Conservation (phyloP, 306 rosid species). For the Pterocarpus macrocarpus region DNA sequence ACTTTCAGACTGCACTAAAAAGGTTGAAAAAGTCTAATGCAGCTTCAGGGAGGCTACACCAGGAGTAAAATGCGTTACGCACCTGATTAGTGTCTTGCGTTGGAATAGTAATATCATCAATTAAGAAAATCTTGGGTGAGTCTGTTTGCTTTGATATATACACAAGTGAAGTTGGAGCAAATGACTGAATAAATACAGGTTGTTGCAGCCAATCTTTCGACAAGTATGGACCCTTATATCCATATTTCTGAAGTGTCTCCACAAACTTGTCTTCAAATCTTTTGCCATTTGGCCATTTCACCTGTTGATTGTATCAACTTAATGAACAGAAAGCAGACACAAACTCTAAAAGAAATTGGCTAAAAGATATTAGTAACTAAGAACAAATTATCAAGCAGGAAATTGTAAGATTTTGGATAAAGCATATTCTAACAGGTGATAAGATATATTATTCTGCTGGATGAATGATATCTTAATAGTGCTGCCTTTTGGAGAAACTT, state of each 20-base stretch:
- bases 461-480: not conserved
- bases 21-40: slow-evolving; percentile 17
- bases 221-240: slow-evolving; percentile 86
- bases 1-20: not conserved
- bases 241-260: slow-evolving; percentile 79
- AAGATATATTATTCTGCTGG: slow-evolving; percentile 8
- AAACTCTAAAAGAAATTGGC: slow-evolving; percentile 16
- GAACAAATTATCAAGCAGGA: slow-evolving; percentile 27
- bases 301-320: slow-evolving; percentile 63
- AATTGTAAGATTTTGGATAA: slow-evolving; percentile 14
- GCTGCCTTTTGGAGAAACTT: not conserved
- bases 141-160: slow-evolving; percentile 74
- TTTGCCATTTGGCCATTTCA: slow-evolving; percentile 76
- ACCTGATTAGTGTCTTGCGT: slow-evolving; percentile 97
- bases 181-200: slow-evolving; percentile 89
- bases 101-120: slow-evolving; percentile 65
- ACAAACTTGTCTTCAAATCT: slow-evolving; percentile 89
- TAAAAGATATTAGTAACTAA: not conserved
- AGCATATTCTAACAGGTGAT: slow-evolving; percentile 18
- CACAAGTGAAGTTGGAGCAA: slow-evolving; percentile 91
- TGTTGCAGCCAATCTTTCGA: slow-evolving; percentile 87
- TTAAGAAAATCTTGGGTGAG: slow-evolving; percentile 78
- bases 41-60: slow-evolving; percentile 9
- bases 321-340: slow-evolving; percentile 41
- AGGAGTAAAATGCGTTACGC: slow-evolving; percentile 26